These are phyloP conservation scores for Tricholoma bakamatsutake DNA, from an alignment of 768 basidiomycete genomes.

Conservation along the genomic window DNA sequence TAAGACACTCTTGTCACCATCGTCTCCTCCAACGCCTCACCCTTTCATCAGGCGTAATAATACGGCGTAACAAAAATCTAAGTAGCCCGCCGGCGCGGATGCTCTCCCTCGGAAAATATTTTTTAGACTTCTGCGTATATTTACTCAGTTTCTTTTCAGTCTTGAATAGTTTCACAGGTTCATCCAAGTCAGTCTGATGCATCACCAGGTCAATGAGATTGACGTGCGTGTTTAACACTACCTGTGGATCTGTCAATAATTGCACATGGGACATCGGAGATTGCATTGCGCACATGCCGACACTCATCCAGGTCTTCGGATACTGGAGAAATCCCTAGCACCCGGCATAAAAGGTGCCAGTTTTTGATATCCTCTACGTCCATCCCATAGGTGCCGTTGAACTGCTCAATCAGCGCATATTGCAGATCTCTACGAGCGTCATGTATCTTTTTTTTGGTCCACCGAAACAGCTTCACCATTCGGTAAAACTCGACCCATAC, in stretches of 20 bases:
- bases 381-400: conserved; percentile 9
- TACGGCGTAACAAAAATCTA: conserved; percentile 11
- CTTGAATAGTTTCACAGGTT: conserved; percentile 3
- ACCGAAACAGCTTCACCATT: background rate
- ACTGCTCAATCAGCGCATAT: conserved; percentile 2
- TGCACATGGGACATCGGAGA: background rate
- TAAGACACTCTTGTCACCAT: background rate
- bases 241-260: background rate
- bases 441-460: background rate
- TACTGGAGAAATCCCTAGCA: background rate
- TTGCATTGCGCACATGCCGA: background rate
- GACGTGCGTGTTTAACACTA: conserved; percentile 9
- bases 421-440: background rate
- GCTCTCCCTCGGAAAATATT: conserved; percentile 8
- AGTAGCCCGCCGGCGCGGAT: conserved; percentile 10
- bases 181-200: background rate
- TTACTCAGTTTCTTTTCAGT: conserved; percentile 6
- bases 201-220: conserved; percentile 11
- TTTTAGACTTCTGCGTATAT: conserved; percentile 5
- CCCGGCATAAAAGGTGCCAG: conserved; percentile 7
- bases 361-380: conserved; percentile 1
- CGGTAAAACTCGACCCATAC: background rate
- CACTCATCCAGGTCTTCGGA: conserved; percentile 5
- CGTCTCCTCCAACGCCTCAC: background rate
- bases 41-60: background rate